These are phyloP conservation scores for Cryomyces minteri DNA, from an alignment of 495 filamentous ascomycete species.

Conservation along the genomic window DNA sequence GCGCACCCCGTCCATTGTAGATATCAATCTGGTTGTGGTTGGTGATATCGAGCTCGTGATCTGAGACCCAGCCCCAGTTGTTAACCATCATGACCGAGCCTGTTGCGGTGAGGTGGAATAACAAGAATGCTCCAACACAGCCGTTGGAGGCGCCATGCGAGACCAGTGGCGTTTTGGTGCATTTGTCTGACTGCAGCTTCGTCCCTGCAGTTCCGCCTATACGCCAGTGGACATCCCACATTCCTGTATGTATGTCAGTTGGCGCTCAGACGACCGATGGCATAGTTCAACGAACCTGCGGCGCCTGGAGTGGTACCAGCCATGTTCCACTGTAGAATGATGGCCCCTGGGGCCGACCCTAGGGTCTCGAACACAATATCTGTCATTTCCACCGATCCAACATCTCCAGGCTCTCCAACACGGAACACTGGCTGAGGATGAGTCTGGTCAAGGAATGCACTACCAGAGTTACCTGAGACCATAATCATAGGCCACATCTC, in stretches of 20 bases:
- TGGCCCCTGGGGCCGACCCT: slow-evolving; percentile 64
- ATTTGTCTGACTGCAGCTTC: slow-evolving; percentile 55
- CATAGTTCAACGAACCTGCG: background rate
- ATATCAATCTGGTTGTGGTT: slow-evolving; percentile 76
- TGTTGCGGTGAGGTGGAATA: slow-evolving; percentile 56
- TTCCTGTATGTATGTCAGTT: slow-evolving; percentile 25
- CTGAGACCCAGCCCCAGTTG: slow-evolving; percentile 87
- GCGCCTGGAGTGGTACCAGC: slow-evolving; percentile 45
- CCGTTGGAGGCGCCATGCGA: slow-evolving; percentile 27
- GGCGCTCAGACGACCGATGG: background rate
- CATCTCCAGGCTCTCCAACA: slow-evolving; percentile 62
- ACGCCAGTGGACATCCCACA: slow-evolving; percentile 91
- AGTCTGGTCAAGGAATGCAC: slow-evolving; percentile 45
- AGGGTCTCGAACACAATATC: slow-evolving; percentile 69
- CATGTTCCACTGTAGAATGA: slow-evolving; percentile 85
- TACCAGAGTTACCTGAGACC: slow-evolving; percentile 39
- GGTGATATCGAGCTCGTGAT: slow-evolving; percentile 70
- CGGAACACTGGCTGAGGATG: slow-evolving; percentile 59
- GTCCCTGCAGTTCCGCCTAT: slow-evolving; percentile 72
- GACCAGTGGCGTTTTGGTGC: slow-evolving; percentile 47
- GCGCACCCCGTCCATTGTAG: slow-evolving; percentile 76
- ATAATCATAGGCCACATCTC: slow-evolving; percentile 85
- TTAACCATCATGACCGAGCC: slow-evolving; percentile 76
- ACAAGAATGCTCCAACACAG: slow-evolving; percentile 63
- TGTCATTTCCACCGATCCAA: slow-evolving; percentile 54